Percentiles rank a stretch among this genome's conserved stretches.
Evolutionary conservation across 1,284 basidiomycete species (phyloP).

Genomic region (Puccinia polysora): DNA sequence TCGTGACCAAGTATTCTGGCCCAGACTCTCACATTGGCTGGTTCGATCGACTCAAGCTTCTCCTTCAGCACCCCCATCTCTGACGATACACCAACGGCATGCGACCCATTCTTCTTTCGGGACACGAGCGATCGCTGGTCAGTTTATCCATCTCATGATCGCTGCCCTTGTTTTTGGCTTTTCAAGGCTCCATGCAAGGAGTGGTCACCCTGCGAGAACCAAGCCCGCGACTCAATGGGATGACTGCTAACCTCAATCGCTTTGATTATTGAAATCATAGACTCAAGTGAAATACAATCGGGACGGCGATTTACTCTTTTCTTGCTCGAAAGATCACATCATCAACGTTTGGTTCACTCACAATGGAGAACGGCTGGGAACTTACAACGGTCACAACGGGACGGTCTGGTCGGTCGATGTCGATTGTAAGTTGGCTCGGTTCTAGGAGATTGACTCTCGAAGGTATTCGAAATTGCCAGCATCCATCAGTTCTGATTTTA

Average conservation of each 20-base stretch:
- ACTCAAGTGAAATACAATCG: conserved; percentile 65
- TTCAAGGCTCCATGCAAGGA: not conserved
- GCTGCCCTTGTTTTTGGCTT: not conserved
- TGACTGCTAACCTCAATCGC: not conserved
- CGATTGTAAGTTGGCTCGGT: conserved; percentile 66
- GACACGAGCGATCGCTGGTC: conserved; percentile 96
- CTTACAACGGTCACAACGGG: conserved; percentile 94
- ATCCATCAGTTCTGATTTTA: conserved; percentile 3
- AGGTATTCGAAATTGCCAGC: not conserved
- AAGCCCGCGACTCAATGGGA: not conserved
- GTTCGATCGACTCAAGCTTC: too few relatives aligned
- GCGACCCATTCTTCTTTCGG: conserved; percentile 58
- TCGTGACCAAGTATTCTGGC: too few relatives aligned
- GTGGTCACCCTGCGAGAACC: too few relatives aligned
- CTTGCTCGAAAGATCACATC: conserved; percentile 88
- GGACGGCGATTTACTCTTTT: conserved; percentile 93
- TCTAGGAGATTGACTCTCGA: not conserved
- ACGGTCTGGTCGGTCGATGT: conserved; percentile 94
- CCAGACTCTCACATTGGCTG: too few relatives aligned
- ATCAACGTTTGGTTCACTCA: conserved; percentile 99
- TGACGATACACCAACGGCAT: not conserved
- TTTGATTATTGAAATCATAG: not conserved
- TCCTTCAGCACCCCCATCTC: not conserved
- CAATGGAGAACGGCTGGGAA: conserved; percentile 94
- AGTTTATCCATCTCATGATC: conserved; percentile 66